A percentile compares a stretch with the other conserved stretches of the same genome.
These are phyloP conservation scores for Schizothecium vesticola DNA, from an alignment of 495 filamentous ascomycete genomes.

Conservation along the genomic window DNA sequence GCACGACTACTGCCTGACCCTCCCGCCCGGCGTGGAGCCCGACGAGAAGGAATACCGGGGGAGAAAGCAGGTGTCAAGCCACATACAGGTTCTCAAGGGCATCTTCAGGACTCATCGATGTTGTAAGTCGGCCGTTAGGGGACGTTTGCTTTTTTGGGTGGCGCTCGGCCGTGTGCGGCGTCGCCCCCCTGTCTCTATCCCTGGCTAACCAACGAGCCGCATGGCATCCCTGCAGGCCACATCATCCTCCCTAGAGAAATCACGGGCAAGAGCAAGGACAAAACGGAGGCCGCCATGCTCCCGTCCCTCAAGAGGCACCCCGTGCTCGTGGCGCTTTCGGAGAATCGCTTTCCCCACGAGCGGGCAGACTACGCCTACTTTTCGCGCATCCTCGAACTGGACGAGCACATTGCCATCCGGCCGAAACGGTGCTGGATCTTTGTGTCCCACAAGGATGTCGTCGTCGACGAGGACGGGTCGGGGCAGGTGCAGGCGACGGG, in stretches of 20 bases:
- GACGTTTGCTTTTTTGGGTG: slow-evolving; percentile 1
- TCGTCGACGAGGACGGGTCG: slow-evolving; percentile 28
- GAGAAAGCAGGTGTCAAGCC: slow-evolving; percentile 91
- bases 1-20: slow-evolving; percentile 41
- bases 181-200: background rate
- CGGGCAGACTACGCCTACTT: slow-evolving; percentile 49
- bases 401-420: slow-evolving; percentile 34
- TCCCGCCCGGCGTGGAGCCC: slow-evolving; percentile 29
- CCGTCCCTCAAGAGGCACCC: slow-evolving; percentile 51
- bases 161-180: slow-evolving; percentile 5
- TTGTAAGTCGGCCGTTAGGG: slow-evolving; percentile 19
- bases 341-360: slow-evolving; percentile 41
- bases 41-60: slow-evolving; percentile 40
- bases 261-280: slow-evolving; percentile 15
- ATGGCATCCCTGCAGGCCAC: slow-evolving; percentile 35
- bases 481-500: slow-evolving; percentile 31
- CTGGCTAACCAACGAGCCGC: slow-evolving; percentile 8
- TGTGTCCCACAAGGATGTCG: slow-evolving; percentile 37
- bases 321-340: slow-evolving; percentile 47
- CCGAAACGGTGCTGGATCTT: slow-evolving; percentile 44
- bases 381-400: slow-evolving; percentile 37
- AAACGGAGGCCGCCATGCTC: slow-evolving; percentile 26
- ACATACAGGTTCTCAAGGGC: slow-evolving; percentile 92
- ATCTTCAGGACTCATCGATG: slow-evolving; percentile 48
- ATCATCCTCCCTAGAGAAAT: slow-evolving; percentile 41